These are phyloP conservation scores for Suillus paluster DNA, from an alignment of 768 basidiomycete species.

Conservation along the genomic window DNA sequence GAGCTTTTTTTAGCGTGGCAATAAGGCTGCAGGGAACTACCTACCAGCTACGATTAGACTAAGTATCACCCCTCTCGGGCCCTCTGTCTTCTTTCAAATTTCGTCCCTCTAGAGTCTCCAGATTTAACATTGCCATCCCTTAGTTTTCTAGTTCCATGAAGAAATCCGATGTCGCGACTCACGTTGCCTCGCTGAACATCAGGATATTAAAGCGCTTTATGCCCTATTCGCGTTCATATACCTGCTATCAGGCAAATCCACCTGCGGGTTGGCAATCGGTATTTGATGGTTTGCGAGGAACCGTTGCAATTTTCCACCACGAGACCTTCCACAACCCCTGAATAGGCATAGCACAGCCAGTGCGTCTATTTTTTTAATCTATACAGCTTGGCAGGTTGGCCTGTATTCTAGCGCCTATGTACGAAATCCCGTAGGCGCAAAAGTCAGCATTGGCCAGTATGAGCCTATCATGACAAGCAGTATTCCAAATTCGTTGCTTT, in stretches of 20 bases:
- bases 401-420: background rate
- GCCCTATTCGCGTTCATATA: background rate
- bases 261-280: background rate
- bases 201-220: background rate
- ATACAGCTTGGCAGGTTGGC: conserved; percentile 6
- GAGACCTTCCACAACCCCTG: background rate
- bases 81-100: background rate
- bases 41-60: background rate
- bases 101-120: background rate
- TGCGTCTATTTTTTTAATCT: background rate
- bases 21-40: background rate
- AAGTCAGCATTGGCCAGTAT: background rate
- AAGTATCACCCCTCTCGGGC: background rate
- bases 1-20: background rate
- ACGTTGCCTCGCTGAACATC: background rate
- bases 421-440: background rate
- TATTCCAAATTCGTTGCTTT: background rate
- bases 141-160: background rate
- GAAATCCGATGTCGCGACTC: background rate
- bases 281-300: background rate
- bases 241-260: background rate
- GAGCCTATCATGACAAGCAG: background rate
- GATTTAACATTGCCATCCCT: background rate
- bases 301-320: background rate
- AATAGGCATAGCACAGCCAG: background rate